Conservation (phyloP, 257 asterid genomes). For the Fraxinus cuspidata region DNA sequence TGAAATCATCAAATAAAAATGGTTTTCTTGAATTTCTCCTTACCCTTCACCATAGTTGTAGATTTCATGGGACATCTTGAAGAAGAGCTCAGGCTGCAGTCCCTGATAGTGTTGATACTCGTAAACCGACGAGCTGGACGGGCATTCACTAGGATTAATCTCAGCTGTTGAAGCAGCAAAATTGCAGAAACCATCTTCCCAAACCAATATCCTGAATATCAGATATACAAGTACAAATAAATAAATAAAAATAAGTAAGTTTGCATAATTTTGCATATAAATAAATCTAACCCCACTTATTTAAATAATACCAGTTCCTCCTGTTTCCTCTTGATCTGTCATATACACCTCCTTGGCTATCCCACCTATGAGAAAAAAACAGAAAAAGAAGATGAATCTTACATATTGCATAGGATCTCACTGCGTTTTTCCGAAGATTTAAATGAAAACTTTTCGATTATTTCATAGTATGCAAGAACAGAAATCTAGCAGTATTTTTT, state of each 20-base stretch:
- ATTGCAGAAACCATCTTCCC: conserved; percentile 99
- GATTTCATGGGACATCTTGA: conserved; percentile 99
- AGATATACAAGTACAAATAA: background rate
- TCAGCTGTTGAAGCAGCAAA: conserved; percentile 81
- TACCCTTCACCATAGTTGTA: conserved; percentile 99
- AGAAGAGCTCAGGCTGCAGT: conserved; percentile 91
- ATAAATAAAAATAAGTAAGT: background rate
- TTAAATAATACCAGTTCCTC: conserved; percentile 70
- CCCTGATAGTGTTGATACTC: conserved; percentile 72
- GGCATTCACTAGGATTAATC: conserved; percentile 51
- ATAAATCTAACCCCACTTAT: background rate
- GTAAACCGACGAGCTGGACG: conserved; percentile 40
- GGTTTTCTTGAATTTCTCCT: background rate
- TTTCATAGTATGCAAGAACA: background rate
- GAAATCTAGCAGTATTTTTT: background rate
- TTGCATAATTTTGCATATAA: background rate
- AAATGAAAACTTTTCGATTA: background rate
- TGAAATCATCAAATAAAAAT: background rate
- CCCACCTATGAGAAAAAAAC: conserved; percentile 65
- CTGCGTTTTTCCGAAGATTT: background rate
- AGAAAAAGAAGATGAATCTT: background rate
- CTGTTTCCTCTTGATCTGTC: conserved; percentile 98
- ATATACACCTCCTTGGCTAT: conserved; percentile 86
- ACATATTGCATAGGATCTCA: background rate
- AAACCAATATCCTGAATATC: conserved; percentile 77